phyloP scores from a whole-genome alignment of 331 rosid genomes.

The Prunus yedoensis region DNA sequence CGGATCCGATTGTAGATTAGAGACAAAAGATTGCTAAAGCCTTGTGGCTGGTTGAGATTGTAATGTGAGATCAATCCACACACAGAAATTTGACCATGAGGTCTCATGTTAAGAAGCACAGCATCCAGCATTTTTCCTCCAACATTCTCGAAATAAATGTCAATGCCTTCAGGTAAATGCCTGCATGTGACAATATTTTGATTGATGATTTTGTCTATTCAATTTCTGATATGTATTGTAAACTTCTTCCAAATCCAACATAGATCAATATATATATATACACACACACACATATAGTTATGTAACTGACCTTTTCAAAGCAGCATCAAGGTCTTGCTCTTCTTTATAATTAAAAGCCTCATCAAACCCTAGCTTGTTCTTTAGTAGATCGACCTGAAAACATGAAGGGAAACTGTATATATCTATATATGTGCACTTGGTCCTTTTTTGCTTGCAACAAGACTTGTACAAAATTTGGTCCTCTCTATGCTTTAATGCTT shows the following conservation, averaged over 20 bases:
- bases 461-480: background rate
- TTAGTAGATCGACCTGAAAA: background rate
- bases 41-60: constrained; percentile 4
- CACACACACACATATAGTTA: too few relatives aligned
- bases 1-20: background rate
- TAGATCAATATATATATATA: too few relatives aligned
- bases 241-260: too few relatives aligned
- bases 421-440: background rate
- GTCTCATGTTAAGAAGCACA: background rate
- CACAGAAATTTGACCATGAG: background rate
- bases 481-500: background rate
- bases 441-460: background rate
- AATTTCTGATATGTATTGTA: too few relatives aligned
- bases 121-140: constrained; percentile 8
- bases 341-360: constrained; percentile 1
- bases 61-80: constrained; percentile 10
- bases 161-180: constrained; percentile 6
- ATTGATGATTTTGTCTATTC: too few relatives aligned
- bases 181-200: background rate
- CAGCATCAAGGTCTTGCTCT: constrained; percentile 4
- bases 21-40: background rate
- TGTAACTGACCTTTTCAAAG: constrained; percentile 8
- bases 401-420: background rate
- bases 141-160: constrained; percentile 2
- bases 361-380: background rate